Percentiles rank a stretch among this genome's conserved stretches.
These are phyloP conservation scores for Mollisiaceae sp. DNA, from an alignment of 2,329 filamentous ascomycete species.

Conservation along the genomic window DNA sequence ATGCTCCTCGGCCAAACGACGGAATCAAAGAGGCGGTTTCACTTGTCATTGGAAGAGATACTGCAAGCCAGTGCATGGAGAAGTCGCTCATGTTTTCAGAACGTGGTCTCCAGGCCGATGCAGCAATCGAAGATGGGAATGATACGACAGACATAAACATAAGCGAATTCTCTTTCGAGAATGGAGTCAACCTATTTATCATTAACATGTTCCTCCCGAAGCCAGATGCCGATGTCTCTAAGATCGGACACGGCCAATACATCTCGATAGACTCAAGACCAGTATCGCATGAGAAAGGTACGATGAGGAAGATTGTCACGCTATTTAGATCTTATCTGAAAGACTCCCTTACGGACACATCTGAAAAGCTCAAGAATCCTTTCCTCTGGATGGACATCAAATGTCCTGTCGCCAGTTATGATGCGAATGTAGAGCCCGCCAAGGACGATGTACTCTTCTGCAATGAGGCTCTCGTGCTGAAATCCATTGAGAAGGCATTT, in stretches of 20 bases:
- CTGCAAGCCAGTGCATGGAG: slow-evolving; percentile 60
- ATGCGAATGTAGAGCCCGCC: slow-evolving; percentile 72
- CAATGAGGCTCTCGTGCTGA: slow-evolving; percentile 54
- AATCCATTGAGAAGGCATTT: slow-evolving; percentile 39
- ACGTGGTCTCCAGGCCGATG: too few relatives aligned
- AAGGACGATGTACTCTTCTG: slow-evolving; percentile 76
- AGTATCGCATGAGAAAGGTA: slow-evolving; percentile 58
- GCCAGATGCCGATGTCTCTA: slow-evolving; percentile 50
- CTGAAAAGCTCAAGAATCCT: slow-evolving; percentile 50
- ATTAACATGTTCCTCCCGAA: slow-evolving; percentile 65
- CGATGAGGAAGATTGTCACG: slow-evolving; percentile 61
- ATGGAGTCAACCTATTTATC: slow-evolving; percentile 42
- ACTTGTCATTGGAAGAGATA: slow-evolving; percentile 64
- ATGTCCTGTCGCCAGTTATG: slow-evolving; percentile 68
- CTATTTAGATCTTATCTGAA: slow-evolving; percentile 58
- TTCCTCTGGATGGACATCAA: slow-evolving; percentile 69
- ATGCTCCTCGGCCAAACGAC: slow-evolving; percentile 58
- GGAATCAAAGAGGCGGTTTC: slow-evolving; percentile 62
- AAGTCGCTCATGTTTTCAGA: slow-evolving; percentile 21
- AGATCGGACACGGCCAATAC: slow-evolving; percentile 59
- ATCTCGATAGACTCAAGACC: slow-evolving; percentile 73
- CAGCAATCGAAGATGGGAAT: not conserved
- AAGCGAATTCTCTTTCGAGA: not conserved
- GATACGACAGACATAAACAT: not conserved
- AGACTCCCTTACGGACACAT: slow-evolving; percentile 32